A percentile compares a stretch with the other conserved stretches of the same genome.
These are phyloP conservation scores for Umbelopsis sp. DNA, from an alignment of 192 early-diverging fungal genomes.

Conservation along the genomic window DNA sequence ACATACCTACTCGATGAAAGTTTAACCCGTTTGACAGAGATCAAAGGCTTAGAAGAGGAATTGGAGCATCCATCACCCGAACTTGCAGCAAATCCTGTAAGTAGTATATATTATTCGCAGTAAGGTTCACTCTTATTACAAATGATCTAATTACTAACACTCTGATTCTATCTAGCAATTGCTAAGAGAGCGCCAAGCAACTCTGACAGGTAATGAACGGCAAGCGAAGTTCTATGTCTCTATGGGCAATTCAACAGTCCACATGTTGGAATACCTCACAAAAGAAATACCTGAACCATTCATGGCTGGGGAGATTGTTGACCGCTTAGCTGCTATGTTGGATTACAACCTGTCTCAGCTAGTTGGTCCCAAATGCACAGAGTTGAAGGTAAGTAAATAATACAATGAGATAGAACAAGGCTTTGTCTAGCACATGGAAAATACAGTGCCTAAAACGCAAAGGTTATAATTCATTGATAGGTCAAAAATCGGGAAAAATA, in stretches of 20 bases:
- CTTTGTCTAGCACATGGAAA: neutral
- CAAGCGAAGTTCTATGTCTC: conserved; percentile 85
- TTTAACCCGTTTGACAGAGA: conserved; percentile 82
- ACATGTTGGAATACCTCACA: conserved; percentile 89
- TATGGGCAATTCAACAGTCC: conserved; percentile 89
- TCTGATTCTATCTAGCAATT: conserved; percentile 34
- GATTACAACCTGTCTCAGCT: conserved; percentile 90
- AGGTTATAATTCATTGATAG: conserved; percentile 30
- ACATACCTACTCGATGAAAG: conserved; percentile 94
- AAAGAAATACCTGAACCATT: conserved; percentile 81
- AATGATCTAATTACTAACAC: neutral
- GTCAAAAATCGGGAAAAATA: conserved; percentile 86
- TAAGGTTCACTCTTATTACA: neutral
- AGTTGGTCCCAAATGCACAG: conserved; percentile 90
- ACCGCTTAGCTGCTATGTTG: conserved; percentile 95
- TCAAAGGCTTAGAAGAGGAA: conserved; percentile 80
- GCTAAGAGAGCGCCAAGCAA: conserved; percentile 63
- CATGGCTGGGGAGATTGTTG: conserved; percentile 86
- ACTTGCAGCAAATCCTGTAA: conserved; percentile 53
- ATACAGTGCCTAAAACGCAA: neutral
- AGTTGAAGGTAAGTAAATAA: conserved; percentile 67
- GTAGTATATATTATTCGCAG: neutral
- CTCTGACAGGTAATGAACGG: conserved; percentile 69
- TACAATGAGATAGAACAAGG: neutral
- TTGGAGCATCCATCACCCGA: conserved; percentile 62